Evolutionary conservation across 441 rosid species (phyloP).

Genomic region (Gossypium laxum): DNA sequence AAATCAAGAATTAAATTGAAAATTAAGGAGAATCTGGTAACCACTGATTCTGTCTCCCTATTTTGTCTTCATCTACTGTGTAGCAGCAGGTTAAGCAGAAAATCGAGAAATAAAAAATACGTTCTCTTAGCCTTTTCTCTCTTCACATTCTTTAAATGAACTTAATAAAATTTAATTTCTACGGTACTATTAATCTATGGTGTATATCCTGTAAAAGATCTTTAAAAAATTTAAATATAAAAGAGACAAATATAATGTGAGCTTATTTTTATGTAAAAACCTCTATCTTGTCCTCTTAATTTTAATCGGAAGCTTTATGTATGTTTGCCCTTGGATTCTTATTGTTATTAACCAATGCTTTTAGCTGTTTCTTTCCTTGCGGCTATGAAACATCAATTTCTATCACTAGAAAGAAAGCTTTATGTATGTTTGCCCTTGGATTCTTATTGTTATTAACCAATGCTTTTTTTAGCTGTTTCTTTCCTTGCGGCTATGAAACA

Average conservation of each 20-base stretch:
- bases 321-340: neutral
- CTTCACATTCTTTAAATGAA: neutral
- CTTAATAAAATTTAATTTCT: neutral
- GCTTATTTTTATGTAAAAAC: neutral
- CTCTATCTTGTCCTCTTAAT: neutral
- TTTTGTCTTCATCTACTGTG: neutral
- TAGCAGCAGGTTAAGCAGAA: neutral
- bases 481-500: neutral
- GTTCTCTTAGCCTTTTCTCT: neutral
- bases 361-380: neutral
- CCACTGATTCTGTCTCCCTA: neutral
- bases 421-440: neutral
- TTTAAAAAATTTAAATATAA: neutral
- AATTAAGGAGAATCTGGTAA: neutral
- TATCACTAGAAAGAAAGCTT: neutral
- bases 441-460: neutral
- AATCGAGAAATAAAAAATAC: neutral
- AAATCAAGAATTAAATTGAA: neutral
- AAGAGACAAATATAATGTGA: neutral
- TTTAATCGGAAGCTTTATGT: neutral
- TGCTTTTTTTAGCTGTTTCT: neutral
- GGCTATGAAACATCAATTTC: neutral
- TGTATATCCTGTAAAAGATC: neutral
- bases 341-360: neutral
- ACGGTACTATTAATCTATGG: neutral